phyloP scores from a whole-genome alignment of 2,329 filamentous ascomycete species.

The Talaromyces sp. region DNA sequence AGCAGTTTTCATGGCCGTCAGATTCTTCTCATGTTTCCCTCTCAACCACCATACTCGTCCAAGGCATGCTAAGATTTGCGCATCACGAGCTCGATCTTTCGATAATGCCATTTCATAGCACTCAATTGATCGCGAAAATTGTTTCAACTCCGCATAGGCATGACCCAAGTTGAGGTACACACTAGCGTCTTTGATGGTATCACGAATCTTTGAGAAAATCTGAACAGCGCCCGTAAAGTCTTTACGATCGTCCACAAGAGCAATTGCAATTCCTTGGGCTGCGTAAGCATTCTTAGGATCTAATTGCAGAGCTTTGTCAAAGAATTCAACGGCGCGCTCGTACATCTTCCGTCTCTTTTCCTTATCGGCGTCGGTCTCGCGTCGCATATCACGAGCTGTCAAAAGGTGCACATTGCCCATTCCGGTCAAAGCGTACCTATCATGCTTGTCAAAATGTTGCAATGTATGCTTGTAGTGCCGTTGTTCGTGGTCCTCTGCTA shows the following conservation, averaged over 20 bases:
- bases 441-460: conserved; percentile 93
- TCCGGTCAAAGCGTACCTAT: conserved; percentile 90
- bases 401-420: conserved; percentile 95
- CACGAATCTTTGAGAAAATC: conserved; percentile 85
- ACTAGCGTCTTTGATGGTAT: conserved; percentile 82
- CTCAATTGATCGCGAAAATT: conserved; percentile 88
- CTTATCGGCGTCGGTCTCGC: conserved; percentile 83
- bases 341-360: conserved; percentile 86
- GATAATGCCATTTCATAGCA: conserved; percentile 82
- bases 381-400: conserved; percentile 88
- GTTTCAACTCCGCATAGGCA: conserved; percentile 83
- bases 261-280: conserved; percentile 92
- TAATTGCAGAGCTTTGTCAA: conserved; percentile 93
- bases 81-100: conserved; percentile 74
- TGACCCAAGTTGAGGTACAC: conserved; percentile 93
- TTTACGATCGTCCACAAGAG: conserved; percentile 89
- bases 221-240: conserved; percentile 77
- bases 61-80: conserved; percentile 77
- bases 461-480: conserved; percentile 95
- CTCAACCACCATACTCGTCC: conserved; percentile 83
- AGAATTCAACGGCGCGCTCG: conserved; percentile 92
- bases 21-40: conserved; percentile 65
- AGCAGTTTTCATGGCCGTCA: conserved; percentile 61
- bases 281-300: conserved; percentile 95
- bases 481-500: conserved; percentile 86